phyloP scores from a whole-genome alignment of 176 grass and related monocot genomes.

The Oropetium thomaeum region DNA sequence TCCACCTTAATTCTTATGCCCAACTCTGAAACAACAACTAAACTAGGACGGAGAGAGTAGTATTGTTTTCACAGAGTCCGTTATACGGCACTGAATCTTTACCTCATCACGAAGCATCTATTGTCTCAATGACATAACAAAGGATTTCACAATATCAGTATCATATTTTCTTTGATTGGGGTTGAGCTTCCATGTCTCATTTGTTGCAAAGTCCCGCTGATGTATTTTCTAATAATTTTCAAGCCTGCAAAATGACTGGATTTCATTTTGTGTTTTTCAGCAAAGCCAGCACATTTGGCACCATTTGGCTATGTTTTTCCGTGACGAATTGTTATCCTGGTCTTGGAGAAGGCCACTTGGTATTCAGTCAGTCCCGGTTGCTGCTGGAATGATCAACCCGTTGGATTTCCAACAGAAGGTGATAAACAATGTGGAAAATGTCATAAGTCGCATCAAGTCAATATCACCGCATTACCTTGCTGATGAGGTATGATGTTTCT shows the following conservation, averaged over 20 bases:
- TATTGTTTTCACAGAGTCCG: too few species aligned
- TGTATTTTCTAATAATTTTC: constrained; percentile 4
- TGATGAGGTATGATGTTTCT: constrained; percentile 66
- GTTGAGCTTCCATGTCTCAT: not conserved
- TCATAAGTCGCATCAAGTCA: constrained; percentile 72
- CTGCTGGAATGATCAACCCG: constrained; percentile 63
- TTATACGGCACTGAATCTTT: not conserved
- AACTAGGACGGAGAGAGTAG: too few species aligned
- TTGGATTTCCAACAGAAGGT: constrained; percentile 96
- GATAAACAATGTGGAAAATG: constrained; percentile 83
- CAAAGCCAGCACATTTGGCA: constrained; percentile 99
- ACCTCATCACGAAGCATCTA: not conserved
- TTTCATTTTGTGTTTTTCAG: constrained; percentile 46
- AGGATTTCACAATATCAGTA: not conserved
- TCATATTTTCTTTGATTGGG: not conserved
- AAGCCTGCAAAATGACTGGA: constrained; percentile 14
- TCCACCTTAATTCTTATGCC: too few species aligned
- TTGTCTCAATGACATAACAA: not conserved
- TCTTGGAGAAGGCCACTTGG: constrained; percentile 95
- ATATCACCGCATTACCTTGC: constrained; percentile 87
- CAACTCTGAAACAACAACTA: too few species aligned
- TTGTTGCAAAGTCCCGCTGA: not conserved
- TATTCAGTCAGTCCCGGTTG: constrained; percentile 69
- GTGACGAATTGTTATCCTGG: constrained; percentile 97
- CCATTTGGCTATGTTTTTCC: constrained; percentile 99